Conservation (phyloP, 345 rosid species). For the Rhodamnia rubescens region DNA sequence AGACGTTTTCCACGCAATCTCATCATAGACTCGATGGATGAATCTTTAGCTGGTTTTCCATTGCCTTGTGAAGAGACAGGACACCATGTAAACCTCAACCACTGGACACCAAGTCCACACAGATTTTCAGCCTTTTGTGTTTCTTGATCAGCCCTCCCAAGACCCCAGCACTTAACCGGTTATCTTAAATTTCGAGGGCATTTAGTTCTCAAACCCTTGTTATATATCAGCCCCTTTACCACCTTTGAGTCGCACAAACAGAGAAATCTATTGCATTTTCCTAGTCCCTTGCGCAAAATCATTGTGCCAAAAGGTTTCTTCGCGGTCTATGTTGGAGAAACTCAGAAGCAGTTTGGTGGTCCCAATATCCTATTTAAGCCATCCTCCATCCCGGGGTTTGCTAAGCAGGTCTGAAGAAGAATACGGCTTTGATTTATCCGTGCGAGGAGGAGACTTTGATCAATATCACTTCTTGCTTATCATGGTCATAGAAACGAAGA, state of each 20-base stretch:
- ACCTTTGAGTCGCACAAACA: too few relatives aligned
- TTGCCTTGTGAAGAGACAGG: not conserved
- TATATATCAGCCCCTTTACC: too few relatives aligned
- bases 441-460: constrained; percentile 36
- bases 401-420: constrained; percentile 41
- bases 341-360: constrained; percentile 22
- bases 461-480: constrained; percentile 20
- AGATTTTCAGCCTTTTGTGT: not conserved
- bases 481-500: not conserved
- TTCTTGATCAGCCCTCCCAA: too few relatives aligned
- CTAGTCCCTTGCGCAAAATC: too few relatives aligned
- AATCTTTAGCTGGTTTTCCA: too few relatives aligned
- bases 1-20: too few relatives aligned
- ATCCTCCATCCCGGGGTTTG: constrained; percentile 32
- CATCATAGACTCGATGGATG: too few relatives aligned
- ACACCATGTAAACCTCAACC: not conserved
- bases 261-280: too few relatives aligned
- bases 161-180: too few relatives aligned
- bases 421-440: constrained; percentile 36
- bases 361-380: constrained; percentile 29
- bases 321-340: constrained; percentile 47
- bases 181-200: too few relatives aligned
- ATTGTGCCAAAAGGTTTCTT: not conserved
- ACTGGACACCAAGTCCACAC: not conserved
- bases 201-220: too few relatives aligned